phyloP scores from a whole-genome alignment of 129 eudicot species.

The Saussurea involucrata region DNA sequence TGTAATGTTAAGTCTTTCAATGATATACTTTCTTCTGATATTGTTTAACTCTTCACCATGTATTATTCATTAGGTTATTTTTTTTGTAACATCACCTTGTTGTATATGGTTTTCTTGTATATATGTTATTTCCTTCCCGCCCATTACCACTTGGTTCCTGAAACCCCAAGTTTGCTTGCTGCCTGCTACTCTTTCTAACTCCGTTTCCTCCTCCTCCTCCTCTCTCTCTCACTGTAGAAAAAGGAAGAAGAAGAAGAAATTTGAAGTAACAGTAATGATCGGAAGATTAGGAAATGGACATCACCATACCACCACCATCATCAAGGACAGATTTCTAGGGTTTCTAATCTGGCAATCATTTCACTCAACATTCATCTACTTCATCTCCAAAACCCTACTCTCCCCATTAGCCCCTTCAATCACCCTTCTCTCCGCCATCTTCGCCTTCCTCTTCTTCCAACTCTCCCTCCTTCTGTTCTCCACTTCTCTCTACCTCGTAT shows the following conservation, averaged over 20 bases:
- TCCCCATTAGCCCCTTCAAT: conserved; percentile 29
- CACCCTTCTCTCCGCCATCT: conserved; percentile 12
- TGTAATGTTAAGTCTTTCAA: no score
- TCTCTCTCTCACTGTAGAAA: neutral
- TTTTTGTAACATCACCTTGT: neutral
- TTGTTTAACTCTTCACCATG: neutral
- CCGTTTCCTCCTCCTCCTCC: neutral
- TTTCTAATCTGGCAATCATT: conserved; percentile 81
- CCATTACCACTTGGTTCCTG: conserved; percentile 18
- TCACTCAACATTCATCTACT: conserved; percentile 38
- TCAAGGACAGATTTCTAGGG: conserved; percentile 54
- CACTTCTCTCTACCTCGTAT: conserved; percentile 35
- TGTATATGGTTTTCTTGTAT: neutral
- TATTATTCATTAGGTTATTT: neutral
- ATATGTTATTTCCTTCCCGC: conserved; percentile 22
- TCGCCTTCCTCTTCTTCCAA: conserved; percentile 47
- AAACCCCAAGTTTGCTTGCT: neutral
- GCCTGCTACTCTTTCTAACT: neutral
- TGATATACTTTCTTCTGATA: no score
- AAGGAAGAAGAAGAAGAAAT: neutral
- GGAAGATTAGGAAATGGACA: conserved; percentile 16
- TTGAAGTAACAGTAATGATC: conserved; percentile 17
- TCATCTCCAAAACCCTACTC: conserved; percentile 46
- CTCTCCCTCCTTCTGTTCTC: conserved; percentile 54
- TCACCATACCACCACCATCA: conserved; percentile 3